Percentiles rank a stretch among this genome's conserved stretches.
Evolutionary conservation across 306 rosid genomes (phyloP).

Genomic region (Arachis hypogaea): DNA sequence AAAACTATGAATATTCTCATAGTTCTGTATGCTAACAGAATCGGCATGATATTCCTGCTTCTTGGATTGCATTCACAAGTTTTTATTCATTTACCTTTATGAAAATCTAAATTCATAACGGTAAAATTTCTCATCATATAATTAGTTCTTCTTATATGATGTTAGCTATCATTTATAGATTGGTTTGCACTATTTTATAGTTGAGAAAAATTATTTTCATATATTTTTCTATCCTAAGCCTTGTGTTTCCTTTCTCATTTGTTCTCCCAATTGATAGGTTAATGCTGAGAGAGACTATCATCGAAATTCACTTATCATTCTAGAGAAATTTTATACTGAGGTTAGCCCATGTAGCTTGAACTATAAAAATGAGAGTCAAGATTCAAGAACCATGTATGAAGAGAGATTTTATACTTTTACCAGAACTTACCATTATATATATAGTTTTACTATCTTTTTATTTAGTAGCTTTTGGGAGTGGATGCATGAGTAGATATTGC

Average conservation of each 20-base stretch:
- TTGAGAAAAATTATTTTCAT: slow-evolving; percentile 2
- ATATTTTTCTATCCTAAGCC: background rate
- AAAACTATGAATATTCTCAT: no score
- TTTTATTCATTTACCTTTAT: background rate
- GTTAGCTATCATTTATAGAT: slow-evolving; percentile 17
- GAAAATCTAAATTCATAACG: slow-evolving; percentile 9
- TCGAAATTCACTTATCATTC: slow-evolving; percentile 67
- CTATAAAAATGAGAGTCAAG: no score
- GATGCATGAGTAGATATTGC: no score
- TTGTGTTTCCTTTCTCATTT: slow-evolving; percentile 15
- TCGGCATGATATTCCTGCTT: no score
- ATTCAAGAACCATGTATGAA: no score
- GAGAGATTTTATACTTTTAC: no score
- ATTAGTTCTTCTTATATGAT: slow-evolving; percentile 8
- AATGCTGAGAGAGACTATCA: slow-evolving; percentile 86
- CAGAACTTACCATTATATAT: no score
- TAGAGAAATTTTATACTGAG: slow-evolving; percentile 79
- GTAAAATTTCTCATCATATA: slow-evolving; percentile 17
- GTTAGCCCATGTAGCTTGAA: slow-evolving; percentile 46
- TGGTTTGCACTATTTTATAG: slow-evolving; percentile 19
- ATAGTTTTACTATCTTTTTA: no score
- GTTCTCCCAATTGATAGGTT: slow-evolving; percentile 56
- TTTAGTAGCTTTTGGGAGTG: no score
- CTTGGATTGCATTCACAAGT: no score
- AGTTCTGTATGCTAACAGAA: no score